Base-by-base conservation (phyloP, 2,329 filamentous ascomycete species). In the Fusarium irregulare region DNA sequence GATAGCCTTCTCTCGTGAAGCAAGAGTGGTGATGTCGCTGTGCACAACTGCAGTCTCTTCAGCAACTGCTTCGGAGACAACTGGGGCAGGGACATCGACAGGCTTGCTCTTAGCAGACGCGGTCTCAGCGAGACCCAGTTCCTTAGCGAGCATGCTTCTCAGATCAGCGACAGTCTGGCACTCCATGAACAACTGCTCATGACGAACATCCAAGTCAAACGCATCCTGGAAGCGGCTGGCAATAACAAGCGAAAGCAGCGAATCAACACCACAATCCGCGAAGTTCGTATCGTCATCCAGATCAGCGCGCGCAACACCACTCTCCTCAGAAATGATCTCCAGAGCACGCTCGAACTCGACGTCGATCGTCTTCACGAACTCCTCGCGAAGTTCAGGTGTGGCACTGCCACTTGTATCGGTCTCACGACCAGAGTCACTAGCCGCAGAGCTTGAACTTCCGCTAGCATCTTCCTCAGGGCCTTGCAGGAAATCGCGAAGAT, bases 201-300 rank as follows among this genome's bases (percentile, higher is more conserved):
- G 66, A 0, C 51, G 20, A 1, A 69, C 32, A 25, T 69, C 66
- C 13, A 69, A 12, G 0, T 64, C 66, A 18, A 69, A 69, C 0
- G 44, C 37, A 37, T 89, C 87, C 20, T 86, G 85, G 55, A 90
- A 83, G 23, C 86, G 82, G 28, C 85, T 86, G 21, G 82, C 83
- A 34, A 90, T 86, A 4, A 86, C 87, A 45, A 90, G 78, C 4
- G 86, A 83, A 81, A 90, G 86, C 16, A 90, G 80, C 1, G 88
- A 90, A 76, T 90, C 88, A 16, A 89, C 85, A 30, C 88, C 88
- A 6, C 88, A 80, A 66, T 89, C 87, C 4, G 82, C 79, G 74
- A 90, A 89, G 57, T 82, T 83, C 21, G 87, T 85, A 68, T 87
- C 86, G 64, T 89, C 85, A 2, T 82, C 85, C 3, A 90, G 78